A percentile compares a stretch with the other conserved stretches of the same genome.
Conservation (phyloP, 805 yeast genomes). For the Lipomyces chichibuensis region DNA sequence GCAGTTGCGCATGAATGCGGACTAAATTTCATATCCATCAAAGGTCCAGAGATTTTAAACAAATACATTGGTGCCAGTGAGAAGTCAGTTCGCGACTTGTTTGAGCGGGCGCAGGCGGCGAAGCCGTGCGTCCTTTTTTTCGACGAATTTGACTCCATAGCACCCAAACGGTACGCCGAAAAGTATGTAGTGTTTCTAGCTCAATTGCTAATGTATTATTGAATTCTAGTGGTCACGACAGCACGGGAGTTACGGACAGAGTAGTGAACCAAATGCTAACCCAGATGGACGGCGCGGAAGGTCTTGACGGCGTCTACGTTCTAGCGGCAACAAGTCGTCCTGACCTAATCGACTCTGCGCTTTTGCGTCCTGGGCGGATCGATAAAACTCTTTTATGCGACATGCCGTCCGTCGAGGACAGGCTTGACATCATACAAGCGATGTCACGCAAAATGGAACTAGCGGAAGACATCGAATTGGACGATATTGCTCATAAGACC, state of each 20-base stretch:
- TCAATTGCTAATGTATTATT: background rate
- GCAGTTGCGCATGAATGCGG: slow-evolving; percentile 96
- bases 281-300: slow-evolving; percentile 99
- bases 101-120: slow-evolving; percentile 92
- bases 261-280: slow-evolving; percentile 96
- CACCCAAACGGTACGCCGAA: slow-evolving; percentile 72
- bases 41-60: slow-evolving; percentile 94
- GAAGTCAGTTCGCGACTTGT: slow-evolving; percentile 88
- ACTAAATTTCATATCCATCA: slow-evolving; percentile 85
- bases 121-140: slow-evolving; percentile 91
- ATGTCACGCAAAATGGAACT: slow-evolving; percentile 63
- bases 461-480: slow-evolving; percentile 49
- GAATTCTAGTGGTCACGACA: slow-evolving; percentile 73
- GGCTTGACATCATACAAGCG: slow-evolving; percentile 67
- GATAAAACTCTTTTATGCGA: slow-evolving; percentile 92
- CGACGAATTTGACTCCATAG: slow-evolving; percentile 96
- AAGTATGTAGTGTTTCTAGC: background rate
- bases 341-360: slow-evolving; percentile 91
- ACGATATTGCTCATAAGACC: slow-evolving; percentile 60
- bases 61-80: slow-evolving; percentile 97
- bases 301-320: slow-evolving; percentile 93
- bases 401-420: slow-evolving; percentile 71
- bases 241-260: slow-evolving; percentile 96
- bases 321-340: slow-evolving; percentile 96
- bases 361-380: slow-evolving; percentile 92